Percentiles rank a stretch among this genome's conserved stretches.
Evolutionary conservation across 2,329 filamentous ascomycete species (phyloP).

Genomic region (Curvularia sp.): DNA sequence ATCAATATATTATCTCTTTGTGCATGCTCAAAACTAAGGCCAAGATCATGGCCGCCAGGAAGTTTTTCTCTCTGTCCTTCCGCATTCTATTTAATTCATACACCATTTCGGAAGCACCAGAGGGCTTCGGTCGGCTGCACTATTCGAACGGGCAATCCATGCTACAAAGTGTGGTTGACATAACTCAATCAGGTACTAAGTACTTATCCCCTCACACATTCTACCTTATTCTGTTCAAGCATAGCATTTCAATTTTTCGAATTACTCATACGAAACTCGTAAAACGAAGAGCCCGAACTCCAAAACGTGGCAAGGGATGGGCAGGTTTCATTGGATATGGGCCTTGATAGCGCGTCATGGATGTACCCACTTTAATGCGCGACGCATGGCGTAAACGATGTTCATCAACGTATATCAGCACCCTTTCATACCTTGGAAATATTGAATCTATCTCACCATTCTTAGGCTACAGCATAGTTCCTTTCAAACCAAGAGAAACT

Average conservation of each 20-base stretch:
- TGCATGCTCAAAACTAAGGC: background rate
- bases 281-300: background rate
- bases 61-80: background rate
- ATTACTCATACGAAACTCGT: background rate
- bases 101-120: background rate
- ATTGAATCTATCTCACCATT: background rate
- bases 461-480: background rate
- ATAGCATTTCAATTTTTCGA: background rate
- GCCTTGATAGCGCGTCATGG: conserved; percentile 2
- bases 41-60: background rate
- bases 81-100: background rate
- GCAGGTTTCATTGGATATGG: background rate
- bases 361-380: conserved; percentile 5
- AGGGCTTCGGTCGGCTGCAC: background rate
- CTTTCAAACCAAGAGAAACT: no score
- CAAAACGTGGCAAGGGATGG: background rate
- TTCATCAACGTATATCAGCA: background rate
- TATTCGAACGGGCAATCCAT: background rate
- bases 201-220: background rate
- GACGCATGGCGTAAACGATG: background rate
- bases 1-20: background rate
- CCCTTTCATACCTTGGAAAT: background rate
- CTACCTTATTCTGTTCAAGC: background rate
- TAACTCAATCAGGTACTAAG: background rate
- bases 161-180: background rate